Conservation (phyloP, 2,329 filamentous ascomycete genomes). For the Pseudofabraea citricarpa region DNA sequence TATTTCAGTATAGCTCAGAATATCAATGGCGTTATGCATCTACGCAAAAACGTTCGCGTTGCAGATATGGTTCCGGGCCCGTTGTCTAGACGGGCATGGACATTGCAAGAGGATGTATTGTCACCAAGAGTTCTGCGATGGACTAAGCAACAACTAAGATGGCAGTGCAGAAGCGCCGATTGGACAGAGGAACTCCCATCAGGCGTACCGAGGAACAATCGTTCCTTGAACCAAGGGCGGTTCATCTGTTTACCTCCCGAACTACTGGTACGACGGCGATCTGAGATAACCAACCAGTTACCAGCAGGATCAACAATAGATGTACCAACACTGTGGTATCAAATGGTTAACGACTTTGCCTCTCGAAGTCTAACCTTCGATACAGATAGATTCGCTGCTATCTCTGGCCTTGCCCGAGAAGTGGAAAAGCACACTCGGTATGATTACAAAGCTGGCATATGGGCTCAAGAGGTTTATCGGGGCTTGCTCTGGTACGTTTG, state of each 20-base stretch:
- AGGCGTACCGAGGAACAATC: not conserved
- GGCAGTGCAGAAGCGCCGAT: not conserved
- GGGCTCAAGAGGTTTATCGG: constrained; percentile 1
- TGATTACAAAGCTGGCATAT: constrained; percentile 2
- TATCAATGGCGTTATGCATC: not conserved
- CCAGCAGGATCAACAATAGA: not conserved
- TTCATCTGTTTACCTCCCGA: not conserved
- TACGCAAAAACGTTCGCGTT: not conserved
- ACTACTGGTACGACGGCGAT: not conserved
- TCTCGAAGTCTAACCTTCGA: constrained; percentile 3
- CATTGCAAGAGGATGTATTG: constrained; percentile 3
- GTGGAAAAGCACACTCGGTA: not conserved
- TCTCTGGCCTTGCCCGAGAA: constrained; percentile 1
- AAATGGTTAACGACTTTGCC: constrained; percentile 2
- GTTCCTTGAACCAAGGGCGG: not conserved
- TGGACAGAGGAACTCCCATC: not conserved
- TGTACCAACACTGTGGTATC: constrained; percentile 1
- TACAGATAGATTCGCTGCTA: constrained; percentile 2
- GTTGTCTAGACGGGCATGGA: constrained; percentile 1
- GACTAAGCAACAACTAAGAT: not conserved
- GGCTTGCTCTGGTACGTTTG: constrained; percentile 2
- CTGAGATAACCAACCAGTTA: not conserved
- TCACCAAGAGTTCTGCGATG: constrained; percentile 3
- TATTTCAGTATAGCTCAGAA: not conserved
- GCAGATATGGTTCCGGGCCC: not conserved